Evolutionary conservation across 176 grass and related monocot genomes (phyloP).

Genomic region (Bothriochloa decipiens): DNA sequence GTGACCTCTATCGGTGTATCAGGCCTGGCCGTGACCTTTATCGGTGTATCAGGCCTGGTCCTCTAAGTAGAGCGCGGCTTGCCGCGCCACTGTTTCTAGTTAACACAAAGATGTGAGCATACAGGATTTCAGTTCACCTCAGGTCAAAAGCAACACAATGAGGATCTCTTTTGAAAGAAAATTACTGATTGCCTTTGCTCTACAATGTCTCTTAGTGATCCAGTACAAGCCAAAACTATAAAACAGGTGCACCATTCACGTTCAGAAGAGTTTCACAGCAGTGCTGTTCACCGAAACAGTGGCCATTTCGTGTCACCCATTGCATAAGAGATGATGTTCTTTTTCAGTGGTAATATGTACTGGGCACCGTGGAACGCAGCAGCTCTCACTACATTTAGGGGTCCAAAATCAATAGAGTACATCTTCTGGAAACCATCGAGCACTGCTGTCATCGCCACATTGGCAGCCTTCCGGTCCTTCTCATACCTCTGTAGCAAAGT

Average conservation of each 20-base stretch:
- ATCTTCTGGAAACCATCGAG: constrained; percentile 94
- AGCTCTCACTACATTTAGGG: constrained; percentile 78
- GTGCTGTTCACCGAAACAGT: constrained; percentile 51
- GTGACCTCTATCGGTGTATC: too few relatives aligned
- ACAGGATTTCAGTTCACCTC: neutral
- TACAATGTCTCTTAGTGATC: constrained; percentile 13
- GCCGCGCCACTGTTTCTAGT: too few relatives aligned
- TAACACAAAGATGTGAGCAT: neutral
- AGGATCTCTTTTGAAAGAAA: neutral
- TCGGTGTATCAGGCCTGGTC: too few relatives aligned
- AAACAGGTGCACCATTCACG: neutral
- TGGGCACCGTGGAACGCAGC: constrained; percentile 85
- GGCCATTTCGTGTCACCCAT: constrained; percentile 77
- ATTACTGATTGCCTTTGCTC: constrained; percentile 6
- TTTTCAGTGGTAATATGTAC: constrained; percentile 79
- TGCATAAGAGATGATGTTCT: constrained; percentile 81
- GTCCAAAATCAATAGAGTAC: constrained; percentile 82
- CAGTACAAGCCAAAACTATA: constrained; percentile 17
- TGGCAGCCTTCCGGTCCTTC: constrained; percentile 70
- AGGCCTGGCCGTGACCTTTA: too few relatives aligned
- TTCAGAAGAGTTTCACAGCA: neutral
- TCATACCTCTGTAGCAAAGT: constrained; percentile 72
- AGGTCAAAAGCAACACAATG: neutral
- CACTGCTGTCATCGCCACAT: constrained; percentile 76
- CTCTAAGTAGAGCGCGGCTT: too few relatives aligned